Percentiles rank a stretch among this genome's conserved stretches.
Conservation (phyloP, 2,329 filamentous ascomycete genomes). For the Chaetomium sp. region DNA sequence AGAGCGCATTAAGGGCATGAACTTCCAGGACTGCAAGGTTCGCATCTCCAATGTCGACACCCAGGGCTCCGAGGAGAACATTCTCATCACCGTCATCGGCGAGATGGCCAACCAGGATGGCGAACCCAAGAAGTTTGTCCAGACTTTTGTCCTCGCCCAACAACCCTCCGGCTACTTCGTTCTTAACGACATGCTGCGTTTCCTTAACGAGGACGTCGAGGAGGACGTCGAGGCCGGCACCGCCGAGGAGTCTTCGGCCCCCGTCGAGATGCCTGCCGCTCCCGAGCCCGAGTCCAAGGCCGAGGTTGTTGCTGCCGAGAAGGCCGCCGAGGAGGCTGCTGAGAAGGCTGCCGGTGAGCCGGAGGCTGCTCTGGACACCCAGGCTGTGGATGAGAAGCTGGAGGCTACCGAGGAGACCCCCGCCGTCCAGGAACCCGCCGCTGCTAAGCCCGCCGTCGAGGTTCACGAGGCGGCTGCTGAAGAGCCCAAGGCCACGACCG, state of each 20-base stretch:
- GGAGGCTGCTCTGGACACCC: slow-evolving; percentile 38
- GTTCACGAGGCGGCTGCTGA: slow-evolving; percentile 19
- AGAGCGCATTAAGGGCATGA: slow-evolving; percentile 85
- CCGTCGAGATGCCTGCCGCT: slow-evolving; percentile 30
- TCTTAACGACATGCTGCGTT: slow-evolving; percentile 95
- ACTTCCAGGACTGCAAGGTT: slow-evolving; percentile 97
- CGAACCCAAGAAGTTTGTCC: slow-evolving; percentile 91
- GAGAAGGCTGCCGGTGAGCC: slow-evolving; percentile 26
- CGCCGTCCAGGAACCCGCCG: slow-evolving; percentile 25
- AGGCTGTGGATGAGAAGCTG: slow-evolving; percentile 66
- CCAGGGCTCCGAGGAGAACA: slow-evolving; percentile 85
- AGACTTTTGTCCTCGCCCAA: slow-evolving; percentile 94
- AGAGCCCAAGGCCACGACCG: slow-evolving; percentile 34
- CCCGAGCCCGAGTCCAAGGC: slow-evolving; percentile 30
- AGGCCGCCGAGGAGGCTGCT: slow-evolving; percentile 27
- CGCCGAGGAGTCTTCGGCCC: slow-evolving; percentile 25
- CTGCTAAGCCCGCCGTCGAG: slow-evolving; percentile 26
- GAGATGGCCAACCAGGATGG: slow-evolving; percentile 92
- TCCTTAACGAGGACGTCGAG: slow-evolving; percentile 78
- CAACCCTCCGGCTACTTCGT: slow-evolving; percentile 98
- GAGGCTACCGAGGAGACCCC: slow-evolving; percentile 37
- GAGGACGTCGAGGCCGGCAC: slow-evolving; percentile 43
- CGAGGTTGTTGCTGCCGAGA: slow-evolving; percentile 36
- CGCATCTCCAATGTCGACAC: slow-evolving; percentile 97
- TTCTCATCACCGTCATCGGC: slow-evolving; percentile 96